Evolutionary conservation across 257 asterid species (phyloP).

Genomic region (Jacaranda copaia): DNA sequence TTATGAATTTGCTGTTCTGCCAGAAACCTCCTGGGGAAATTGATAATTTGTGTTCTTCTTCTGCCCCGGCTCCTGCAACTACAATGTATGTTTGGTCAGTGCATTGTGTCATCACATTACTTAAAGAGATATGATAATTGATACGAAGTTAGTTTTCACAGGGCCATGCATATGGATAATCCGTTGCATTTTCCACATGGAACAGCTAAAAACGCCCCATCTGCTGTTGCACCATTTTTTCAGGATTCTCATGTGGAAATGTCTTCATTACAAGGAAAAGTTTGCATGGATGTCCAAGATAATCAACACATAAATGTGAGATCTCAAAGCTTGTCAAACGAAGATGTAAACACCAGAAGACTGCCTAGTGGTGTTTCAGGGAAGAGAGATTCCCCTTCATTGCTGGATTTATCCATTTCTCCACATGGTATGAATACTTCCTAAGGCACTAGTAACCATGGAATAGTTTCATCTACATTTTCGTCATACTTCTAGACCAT

Average conservation of each 20-base stretch:
- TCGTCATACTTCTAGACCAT: neutral
- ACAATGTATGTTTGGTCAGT: slow-evolving; percentile 43
- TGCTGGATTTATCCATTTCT: slow-evolving; percentile 45
- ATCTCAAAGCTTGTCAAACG: slow-evolving; percentile 33
- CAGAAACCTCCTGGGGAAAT: slow-evolving; percentile 45
- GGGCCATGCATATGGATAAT: slow-evolving; percentile 41
- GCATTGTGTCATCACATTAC: slow-evolving; percentile 1
- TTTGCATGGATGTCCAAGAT: slow-evolving; percentile 33
- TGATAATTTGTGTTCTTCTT: slow-evolving; percentile 36
- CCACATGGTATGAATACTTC: slow-evolving; percentile 48
- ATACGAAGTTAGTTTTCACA: slow-evolving; percentile 27
- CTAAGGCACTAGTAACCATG: too few relatives aligned
- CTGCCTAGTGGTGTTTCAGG: neutral
- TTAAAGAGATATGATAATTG: slow-evolving; percentile 5
- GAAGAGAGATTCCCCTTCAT: too few relatives aligned
- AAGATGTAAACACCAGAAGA: slow-evolving; percentile 30
- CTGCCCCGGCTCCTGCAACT: slow-evolving; percentile 44
- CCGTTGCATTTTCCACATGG: slow-evolving; percentile 25
- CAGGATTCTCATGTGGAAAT: slow-evolving; percentile 37
- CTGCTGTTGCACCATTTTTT: slow-evolving; percentile 32
- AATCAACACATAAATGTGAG: slow-evolving; percentile 28
- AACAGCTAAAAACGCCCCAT: slow-evolving; percentile 29
- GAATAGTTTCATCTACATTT: neutral
- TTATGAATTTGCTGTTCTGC: slow-evolving; percentile 36
- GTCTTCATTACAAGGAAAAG: slow-evolving; percentile 39